Evolutionary conservation across 805 yeast genomes (phyloP), one percentile per base, ranked within the genome.

Genomic region (Saccharomycopsis amapae): DNA sequence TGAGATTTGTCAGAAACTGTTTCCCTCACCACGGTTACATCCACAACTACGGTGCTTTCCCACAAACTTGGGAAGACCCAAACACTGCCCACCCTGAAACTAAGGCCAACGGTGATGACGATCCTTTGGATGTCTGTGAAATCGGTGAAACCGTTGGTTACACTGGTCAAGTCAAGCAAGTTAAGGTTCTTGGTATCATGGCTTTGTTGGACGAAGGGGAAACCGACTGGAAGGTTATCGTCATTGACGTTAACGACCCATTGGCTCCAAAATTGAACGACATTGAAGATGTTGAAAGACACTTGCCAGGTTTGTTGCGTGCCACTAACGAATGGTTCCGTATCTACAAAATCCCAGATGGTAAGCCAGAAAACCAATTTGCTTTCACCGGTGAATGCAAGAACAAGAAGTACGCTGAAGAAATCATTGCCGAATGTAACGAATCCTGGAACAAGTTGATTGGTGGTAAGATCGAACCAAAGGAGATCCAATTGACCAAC

Each of bases 21-120:
- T 86, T 81, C 67, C 95, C 95, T 6, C 79, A 73, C 61, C 81
- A 81, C 55, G 95, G 95, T 1, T 85, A 85, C 62, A 81, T 86
- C 46, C 89, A 81, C 63, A 86, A 86, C 65, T 86, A 86, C 60
- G 94, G 96, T 38, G 90, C 94, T 2, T 70, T 85, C 56, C 89
- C 95, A 15, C 95, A 85, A 68, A 90, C 97, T 3, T 90, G 97
- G 97, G 98, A 90, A 65, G 95, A 93, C 60, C 94, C 95, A n/a
- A 76, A 81, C 48, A 68, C 67, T 43, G 58, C 54, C 23, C 40
- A 50, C 43, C 45, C 69, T 65, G 56, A 61, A 30, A 52, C 46
- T 65, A 25, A 72, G 62, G 63, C 62, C 3, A 64, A 65, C 50
- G 98, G 98, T 51, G 98, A 90, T 66, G 85, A 87, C 60, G 98